These are phyloP conservation scores for Pichia cephalocereana DNA, from an alignment of 805 yeast genomes.

Conservation along the genomic window DNA sequence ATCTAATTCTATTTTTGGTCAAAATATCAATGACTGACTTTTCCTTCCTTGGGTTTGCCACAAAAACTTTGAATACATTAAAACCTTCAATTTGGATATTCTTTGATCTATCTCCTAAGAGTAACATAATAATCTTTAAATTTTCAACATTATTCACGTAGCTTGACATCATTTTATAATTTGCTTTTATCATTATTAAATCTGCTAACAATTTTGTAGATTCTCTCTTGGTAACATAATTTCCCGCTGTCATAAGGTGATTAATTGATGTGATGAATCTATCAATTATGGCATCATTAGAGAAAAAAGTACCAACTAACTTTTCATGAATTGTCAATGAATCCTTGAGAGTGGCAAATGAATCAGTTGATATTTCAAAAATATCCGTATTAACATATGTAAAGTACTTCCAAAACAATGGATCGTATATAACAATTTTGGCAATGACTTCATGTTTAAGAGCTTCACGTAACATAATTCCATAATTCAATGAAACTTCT, in stretches of 20 bases:
- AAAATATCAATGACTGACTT: slow-evolving; percentile 74
- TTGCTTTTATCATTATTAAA: slow-evolving; percentile 60
- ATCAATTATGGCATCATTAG: slow-evolving; percentile 35
- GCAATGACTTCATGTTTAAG: slow-evolving; percentile 68
- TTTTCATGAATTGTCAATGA: slow-evolving; percentile 61
- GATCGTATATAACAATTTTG: slow-evolving; percentile 46
- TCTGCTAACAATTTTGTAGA: slow-evolving; percentile 68
- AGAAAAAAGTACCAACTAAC: slow-evolving; percentile 63
- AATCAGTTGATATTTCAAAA: slow-evolving; percentile 87
- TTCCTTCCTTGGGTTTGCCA: slow-evolving; percentile 90
- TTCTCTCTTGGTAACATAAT: slow-evolving; percentile 90
- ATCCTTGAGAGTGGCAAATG: slow-evolving; percentile 69
- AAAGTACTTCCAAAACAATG: slow-evolving; percentile 74
- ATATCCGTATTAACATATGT: slow-evolving; percentile 64
- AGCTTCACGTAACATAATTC: slow-evolving; percentile 77
- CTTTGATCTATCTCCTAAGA: slow-evolving; percentile 80
- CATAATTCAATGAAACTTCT: slow-evolving; percentile 65
- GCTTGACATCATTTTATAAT: slow-evolving; percentile 60
- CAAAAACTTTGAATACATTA: slow-evolving; percentile 87
- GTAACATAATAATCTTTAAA: slow-evolving; percentile 75
- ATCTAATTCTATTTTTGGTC: slow-evolving; percentile 71
- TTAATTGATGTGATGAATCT: slow-evolving; percentile 57
- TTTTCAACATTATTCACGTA: slow-evolving; percentile 79
- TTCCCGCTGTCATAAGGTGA: slow-evolving; percentile 60
- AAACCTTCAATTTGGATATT: slow-evolving; percentile 87